Base-by-base conservation (phyloP, 352 stramenopile genomes). In the Pythium dissotocum region DNA sequence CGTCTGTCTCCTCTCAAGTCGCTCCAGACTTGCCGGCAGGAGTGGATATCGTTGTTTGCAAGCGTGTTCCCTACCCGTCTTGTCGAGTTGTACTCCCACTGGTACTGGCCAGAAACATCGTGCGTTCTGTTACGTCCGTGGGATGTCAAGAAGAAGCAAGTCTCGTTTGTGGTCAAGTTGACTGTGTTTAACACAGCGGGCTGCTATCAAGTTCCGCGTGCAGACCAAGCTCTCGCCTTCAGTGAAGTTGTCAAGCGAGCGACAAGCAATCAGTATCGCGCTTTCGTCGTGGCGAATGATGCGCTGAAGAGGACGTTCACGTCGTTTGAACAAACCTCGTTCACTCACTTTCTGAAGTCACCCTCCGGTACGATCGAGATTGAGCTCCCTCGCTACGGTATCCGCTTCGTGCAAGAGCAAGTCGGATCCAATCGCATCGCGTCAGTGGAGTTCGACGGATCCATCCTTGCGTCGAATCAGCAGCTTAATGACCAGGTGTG, bases 301-400 rank as follows among this genome's bases (percentile, higher is more conserved):
- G 16, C 4, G 1, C 14, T 69, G 28, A 40, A 60, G 10, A 18
- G 40, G 12, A 38, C 42, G 7, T 21, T 63, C 8, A 52, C 13
- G 18, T 89, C 88, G 60, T 87, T 91, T 28, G 83, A 91, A 40
- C 16, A 61, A 2, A 21, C 16, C 0, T 14, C 61, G 6, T 86
- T 77, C 58, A 69, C 80, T 2, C 74, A 89, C 63, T 60, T 69
- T 4, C 53, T 87, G 0, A 46, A 53, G 12, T 67, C 69, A n/a
- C 35, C 57, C 4, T 4, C 33, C 2, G 42, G 44, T 1, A 21
- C 44, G 7, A n/a, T 88, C 6, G 75, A 79, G 10, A 67, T 89
- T 48, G 71, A 81, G 9, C 35, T 89, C 0, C 80, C 80, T 2
- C 67, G 83, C 0, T 88, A 74, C n/a, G 72, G 74, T 4, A 48